Evolutionary conservation across 306 rosid species (phyloP), one percentile per base, ranked within the genome.

Genomic region (Spatholobus suberectus): DNA sequence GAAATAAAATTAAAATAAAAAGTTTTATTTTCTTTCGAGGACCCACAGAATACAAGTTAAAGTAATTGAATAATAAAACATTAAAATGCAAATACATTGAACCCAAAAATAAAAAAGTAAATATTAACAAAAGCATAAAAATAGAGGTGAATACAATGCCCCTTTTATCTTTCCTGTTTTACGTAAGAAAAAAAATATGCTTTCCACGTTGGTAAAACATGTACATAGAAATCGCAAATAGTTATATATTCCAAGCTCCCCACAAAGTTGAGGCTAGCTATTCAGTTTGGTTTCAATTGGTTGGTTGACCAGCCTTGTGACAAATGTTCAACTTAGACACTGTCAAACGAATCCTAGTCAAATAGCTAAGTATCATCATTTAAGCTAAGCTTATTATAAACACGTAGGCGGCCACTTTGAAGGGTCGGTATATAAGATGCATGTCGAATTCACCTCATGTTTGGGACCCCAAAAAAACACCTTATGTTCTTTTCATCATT

Each of bases 251-350:
- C 49, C 66, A 34, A 52, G 46, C 40, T 73, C 24, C 6, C 18
- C 69, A 57, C 37, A 58, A 76, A 76, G 59, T 41, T 41, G 58
- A 41, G 34, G 66, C 38, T 46, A 63, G 49, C 63, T 13, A 63
- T 65, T 47, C 9, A 26, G 65, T 34, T 65, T 27, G 73, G 21
- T 73, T 17, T 4, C 73, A 14, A 43, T 62, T 17, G 35, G 69
- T 13, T 61, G 10, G 21, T 67, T 67, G 73, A 37, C 29, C 17
- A 67, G 49, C 23, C 17, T 8, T 18, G 29, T 9, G 27, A 37
- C 29, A 10, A 34, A 37, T 67, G n/a, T 37, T 77, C 38, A 18
- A 63, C 32, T 32, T n/a, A 44, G 41, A n/a, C 21, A 55, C 0
- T 23, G 71, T 29, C 69, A 17, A 59, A 18, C n/a, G 32, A 63